Evolutionary conservation across 2,329 filamentous ascomycete genomes (phyloP), one percentile per base, ranked within the genome.

Genomic region (Epichloe amarillans): DNA sequence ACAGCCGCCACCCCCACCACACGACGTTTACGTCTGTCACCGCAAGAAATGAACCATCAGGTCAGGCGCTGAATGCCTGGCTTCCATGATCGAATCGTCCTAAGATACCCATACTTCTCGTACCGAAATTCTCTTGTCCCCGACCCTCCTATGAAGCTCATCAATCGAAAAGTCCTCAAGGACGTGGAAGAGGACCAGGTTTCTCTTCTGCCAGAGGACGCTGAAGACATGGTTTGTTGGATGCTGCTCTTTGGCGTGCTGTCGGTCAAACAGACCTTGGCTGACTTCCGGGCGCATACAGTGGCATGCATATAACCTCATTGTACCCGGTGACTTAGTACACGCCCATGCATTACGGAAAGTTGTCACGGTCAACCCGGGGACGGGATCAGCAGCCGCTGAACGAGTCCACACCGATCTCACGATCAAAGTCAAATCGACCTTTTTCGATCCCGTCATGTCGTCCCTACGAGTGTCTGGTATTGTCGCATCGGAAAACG

Each of bases 251-350:
- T 41, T 10, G 11, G 26, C 17, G 47, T 44, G 39, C 26, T 50
- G 30, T 44, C 43, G 41, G 36, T 35, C 40, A 52, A 50, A 50
- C 35, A 17, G 11, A 44, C 15, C 6, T 49, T 30, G 43, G 51
- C 51, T 56, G 43, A 52, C 50, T 41, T 8, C n/a, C 38, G 30
- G 17, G 44, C 41, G 30, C 38, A 37, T n/a, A n/a, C 49, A 71
- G 73, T 81, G 77, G 77, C 77, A 81, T 55, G 75, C 76, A 57
- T 79, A 81, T 63, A 81, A 81, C 65, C 69, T 82, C 53, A 79
- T 82, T 58, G 66, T 71, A 10, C 63, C 71, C 51, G 69, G 72
- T 54, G 77, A 82, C 57, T 59, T 74, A 45, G 67, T 82, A 56
- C 70, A 72, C 54, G 77, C 75, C 15, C 74, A 77, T 52, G 74